Percentiles rank a stretch among this genome's conserved stretches.
Evolutionary conservation across 495 filamentous ascomycete species (phyloP).

Genomic region (Recurvomyces mirabilis): DNA sequence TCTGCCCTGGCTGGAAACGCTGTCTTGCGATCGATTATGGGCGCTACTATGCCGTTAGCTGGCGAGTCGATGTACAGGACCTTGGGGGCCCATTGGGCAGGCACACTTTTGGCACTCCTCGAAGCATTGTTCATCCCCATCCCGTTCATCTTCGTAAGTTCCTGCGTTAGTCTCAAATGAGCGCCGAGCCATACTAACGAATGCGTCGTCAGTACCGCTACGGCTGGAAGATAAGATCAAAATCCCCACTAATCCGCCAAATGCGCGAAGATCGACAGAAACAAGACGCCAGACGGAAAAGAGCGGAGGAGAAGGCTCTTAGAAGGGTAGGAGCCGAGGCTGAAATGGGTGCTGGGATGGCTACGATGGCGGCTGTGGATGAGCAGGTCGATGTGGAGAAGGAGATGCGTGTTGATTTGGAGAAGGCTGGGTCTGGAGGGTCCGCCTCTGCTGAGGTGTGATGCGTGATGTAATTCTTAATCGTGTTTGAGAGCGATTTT

Average conservation of each 20-base stretch:
- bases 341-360: slow-evolving; percentile 13
- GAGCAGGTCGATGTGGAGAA: slow-evolving; percentile 18
- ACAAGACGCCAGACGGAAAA: slow-evolving; percentile 38
- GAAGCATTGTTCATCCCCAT: slow-evolving; percentile 65
- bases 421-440: no score
- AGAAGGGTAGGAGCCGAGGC: slow-evolving; percentile 21
- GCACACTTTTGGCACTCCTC: slow-evolving; percentile 58
- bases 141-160: slow-evolving; percentile 65
- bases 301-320: slow-evolving; percentile 26
- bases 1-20: slow-evolving; percentile 68
- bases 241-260: slow-evolving; percentile 51
- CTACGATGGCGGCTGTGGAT: slow-evolving; percentile 16
- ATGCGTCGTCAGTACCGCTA: no score
- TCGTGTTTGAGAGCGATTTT: no score
- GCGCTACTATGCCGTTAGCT: slow-evolving; percentile 62
- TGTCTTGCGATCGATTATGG: slow-evolving; percentile 55
- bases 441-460: no score
- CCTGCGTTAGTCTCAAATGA: no score
- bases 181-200: no score
- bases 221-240: slow-evolving; percentile 55
- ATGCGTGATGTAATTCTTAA: no score
- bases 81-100: slow-evolving; percentile 69
- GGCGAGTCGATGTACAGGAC: slow-evolving; percentile 58
- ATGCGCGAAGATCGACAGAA: slow-evolving; percentile 62
- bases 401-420: no score